Base-by-base conservation (phyloP, 2,329 filamentous ascomycete genomes). In the Ramularia collo-cygni region DNA sequence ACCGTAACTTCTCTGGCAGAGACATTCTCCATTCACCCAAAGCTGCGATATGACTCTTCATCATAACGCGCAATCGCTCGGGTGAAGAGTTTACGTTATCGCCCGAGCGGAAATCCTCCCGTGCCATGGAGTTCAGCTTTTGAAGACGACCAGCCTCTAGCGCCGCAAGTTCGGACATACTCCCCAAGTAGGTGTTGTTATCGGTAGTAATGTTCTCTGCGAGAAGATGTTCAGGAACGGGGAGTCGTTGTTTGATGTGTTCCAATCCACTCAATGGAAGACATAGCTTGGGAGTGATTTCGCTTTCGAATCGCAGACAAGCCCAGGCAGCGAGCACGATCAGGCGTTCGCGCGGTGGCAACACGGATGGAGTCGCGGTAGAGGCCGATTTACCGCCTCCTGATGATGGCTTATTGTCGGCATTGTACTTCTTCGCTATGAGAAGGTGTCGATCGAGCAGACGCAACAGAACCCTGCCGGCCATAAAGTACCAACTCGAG, bases 221-320 rank as follows among this genome's bases (percentile, higher is more conserved):
- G 10, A 6, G 21, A 24, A 6, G 10, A 3, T 65, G 67, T 45
- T 77, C 77, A 1, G 82, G 81, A 53, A 79, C 77, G 7, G 79
- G 78, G 64, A 86, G 78, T 31, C 74, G 69, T 14, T 64, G 63
- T 52, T 78, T 74, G 6, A 71, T 65, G 21, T 67, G 65, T 4
- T 71, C 73, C 18, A 81, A 75, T 1, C 74, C 75, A 52, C 75
- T 80, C 2, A 70, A 66, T 6, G 75, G 75, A 10, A 79, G 65
- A 42, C 53, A 57, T 42, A 95, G 71, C 62, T 96, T 89, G 2
- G 89, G 89, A 33, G 94, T 73, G 28, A 95, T 84, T 60, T 95
- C 89, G 61, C 86, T 93, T 63, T 95, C 89, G 5, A 95, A 71
- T 56, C 95, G 88, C 45, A 95, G 67, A 57, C 85, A 93, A 9